Conservation (phyloP, 176 grass and related monocot species). For the Aegilops longissima region DNA sequence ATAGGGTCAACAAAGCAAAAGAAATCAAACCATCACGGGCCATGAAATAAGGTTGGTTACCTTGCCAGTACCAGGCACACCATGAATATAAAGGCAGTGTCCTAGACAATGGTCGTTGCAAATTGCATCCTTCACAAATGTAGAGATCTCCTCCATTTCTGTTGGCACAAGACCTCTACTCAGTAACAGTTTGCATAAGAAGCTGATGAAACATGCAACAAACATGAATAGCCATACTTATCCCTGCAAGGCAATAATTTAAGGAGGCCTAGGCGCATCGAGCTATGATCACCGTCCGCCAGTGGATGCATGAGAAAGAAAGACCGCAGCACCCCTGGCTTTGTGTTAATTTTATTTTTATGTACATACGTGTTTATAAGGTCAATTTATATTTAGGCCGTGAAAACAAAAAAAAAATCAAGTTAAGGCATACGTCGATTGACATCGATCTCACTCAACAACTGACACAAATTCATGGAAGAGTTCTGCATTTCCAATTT, state of each 20-base stretch:
- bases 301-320: too few relatives aligned
- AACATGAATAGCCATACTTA: slow-evolving; percentile 57
- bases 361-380: too few relatives aligned
- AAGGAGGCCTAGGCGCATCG: too few relatives aligned
- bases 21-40: slow-evolving; percentile 15
- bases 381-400: too few relatives aligned
- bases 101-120: slow-evolving; percentile 84
- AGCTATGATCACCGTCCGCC: too few relatives aligned
- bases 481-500: too few relatives aligned
- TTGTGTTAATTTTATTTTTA: too few relatives aligned
- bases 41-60: slow-evolving; percentile 29
- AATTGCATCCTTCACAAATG: slow-evolving; percentile 92
- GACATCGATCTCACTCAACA: too few relatives aligned
- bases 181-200: slow-evolving; percentile 22
- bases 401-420: too few relatives aligned
- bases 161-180: slow-evolving; percentile 41
- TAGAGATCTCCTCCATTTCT: slow-evolving; percentile 90
- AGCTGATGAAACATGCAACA: not conserved
- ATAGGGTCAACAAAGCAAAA: slow-evolving; percentile 44
- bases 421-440: too few relatives aligned
- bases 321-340: too few relatives aligned
- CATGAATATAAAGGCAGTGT: slow-evolving; percentile 96
- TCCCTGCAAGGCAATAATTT: slow-evolving; percentile 91
- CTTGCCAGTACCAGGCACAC: slow-evolving; percentile 99
- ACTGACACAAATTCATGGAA: too few relatives aligned